A percentile compares a stretch with the other conserved stretches of the same genome.
These are phyloP conservation scores for Nelumbo lutea DNA, from an alignment of 164 flowering plant genomes.

Conservation along the genomic window DNA sequence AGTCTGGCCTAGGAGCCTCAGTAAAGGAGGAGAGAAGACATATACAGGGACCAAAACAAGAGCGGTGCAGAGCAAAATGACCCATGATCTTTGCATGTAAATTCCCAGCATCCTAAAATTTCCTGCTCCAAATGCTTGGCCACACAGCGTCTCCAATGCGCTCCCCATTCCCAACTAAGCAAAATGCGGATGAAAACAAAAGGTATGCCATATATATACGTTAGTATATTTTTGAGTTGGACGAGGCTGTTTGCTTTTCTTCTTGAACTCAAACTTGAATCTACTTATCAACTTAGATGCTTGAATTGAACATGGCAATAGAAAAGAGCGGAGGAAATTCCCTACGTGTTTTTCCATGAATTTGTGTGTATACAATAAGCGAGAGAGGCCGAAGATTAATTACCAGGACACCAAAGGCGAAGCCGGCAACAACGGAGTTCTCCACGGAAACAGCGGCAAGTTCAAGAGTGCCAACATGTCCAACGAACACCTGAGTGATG, in stretches of 20 bases:
- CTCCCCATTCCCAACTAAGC: conserved; percentile 67
- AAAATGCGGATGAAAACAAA: too few species aligned
- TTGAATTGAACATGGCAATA: too few species aligned
- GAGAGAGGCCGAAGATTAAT: neutral
- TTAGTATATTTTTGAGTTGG: too few species aligned
- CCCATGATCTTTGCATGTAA: conserved; percentile 74
- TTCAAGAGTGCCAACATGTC: conserved; percentile 40
- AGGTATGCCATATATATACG: too few species aligned
- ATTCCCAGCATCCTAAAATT: conserved; percentile 47
- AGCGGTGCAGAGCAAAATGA: conserved; percentile 44
- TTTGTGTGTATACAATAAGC: neutral
- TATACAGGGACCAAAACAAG: conserved; percentile 40
- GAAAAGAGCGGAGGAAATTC: too few species aligned
- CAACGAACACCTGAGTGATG: conserved; percentile 48
- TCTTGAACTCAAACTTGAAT: too few species aligned
- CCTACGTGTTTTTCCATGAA: neutral
- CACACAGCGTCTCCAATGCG: conserved; percentile 71
- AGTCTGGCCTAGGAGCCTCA: conserved; percentile 45
- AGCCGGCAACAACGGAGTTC: conserved; percentile 52
- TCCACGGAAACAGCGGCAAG: conserved; percentile 60
- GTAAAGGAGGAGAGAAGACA: conserved; percentile 49
- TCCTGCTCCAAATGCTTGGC: conserved; percentile 72
- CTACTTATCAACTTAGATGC: too few species aligned
- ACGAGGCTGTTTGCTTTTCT: too few species aligned
- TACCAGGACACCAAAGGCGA: conserved; percentile 61